phyloP scores from a whole-genome alignment of 2,329 filamentous ascomycete species.

The Dactylella cylindrospora region DNA sequence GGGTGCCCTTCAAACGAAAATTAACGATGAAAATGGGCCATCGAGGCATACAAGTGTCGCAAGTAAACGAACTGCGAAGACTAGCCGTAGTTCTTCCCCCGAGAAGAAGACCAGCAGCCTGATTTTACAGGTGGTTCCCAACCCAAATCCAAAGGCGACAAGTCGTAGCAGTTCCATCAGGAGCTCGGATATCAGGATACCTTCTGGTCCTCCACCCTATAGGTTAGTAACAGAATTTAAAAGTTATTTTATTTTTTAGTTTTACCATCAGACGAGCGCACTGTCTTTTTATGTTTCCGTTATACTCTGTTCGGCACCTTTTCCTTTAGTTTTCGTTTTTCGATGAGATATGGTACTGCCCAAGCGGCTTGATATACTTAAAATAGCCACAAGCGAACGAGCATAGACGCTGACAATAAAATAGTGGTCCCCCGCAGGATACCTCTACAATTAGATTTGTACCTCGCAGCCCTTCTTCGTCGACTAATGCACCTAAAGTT shows the following conservation, averaged over 20 bases:
- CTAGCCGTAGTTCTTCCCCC: constrained; percentile 32
- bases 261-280: constrained; percentile 31
- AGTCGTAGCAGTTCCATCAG: constrained; percentile 33
- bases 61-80: constrained; percentile 44
- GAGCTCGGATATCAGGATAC: constrained; percentile 35
- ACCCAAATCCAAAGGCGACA: constrained; percentile 13
- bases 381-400: constrained; percentile 36
- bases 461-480: constrained; percentile 32
- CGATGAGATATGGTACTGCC: constrained; percentile 3
- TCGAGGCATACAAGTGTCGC: constrained; percentile 40
- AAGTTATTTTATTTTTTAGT: too few relatives aligned
- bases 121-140: constrained; percentile 24
- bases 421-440: constrained; percentile 42
- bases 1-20: constrained; percentile 30
- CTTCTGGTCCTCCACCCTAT: constrained; percentile 33
- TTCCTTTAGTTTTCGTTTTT: constrained; percentile 21
- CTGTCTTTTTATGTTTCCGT: constrained; percentile 22
- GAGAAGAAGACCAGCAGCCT: constrained; percentile 34
- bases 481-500: constrained; percentile 29
- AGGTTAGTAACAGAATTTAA: too few relatives aligned
- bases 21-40: constrained; percentile 35
- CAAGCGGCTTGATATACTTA: constrained; percentile 14
- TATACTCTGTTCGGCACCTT: constrained; percentile 8
- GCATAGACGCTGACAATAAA: constrained; percentile 33
- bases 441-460: constrained; percentile 43